These are phyloP conservation scores for Globisporangium spinosum DNA, from an alignment of 352 stramenopile species.

Conservation along the genomic window DNA sequence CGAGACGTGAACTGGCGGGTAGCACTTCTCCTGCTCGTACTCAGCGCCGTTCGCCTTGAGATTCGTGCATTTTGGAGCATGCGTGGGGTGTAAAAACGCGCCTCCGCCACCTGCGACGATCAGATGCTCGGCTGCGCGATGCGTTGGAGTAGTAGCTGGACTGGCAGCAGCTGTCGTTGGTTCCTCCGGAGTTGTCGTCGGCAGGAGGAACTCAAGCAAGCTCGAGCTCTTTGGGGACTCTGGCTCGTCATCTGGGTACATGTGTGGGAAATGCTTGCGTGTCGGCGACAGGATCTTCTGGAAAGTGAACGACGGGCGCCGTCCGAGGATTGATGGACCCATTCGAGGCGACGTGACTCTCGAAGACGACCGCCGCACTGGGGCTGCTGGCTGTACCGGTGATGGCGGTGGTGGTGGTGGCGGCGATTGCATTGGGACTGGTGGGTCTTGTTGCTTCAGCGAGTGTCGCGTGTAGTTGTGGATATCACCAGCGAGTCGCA, in stretches of 20 bases:
- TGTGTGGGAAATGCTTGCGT: constrained; percentile 78
- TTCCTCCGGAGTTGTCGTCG: not conserved
- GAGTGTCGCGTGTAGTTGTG: constrained; percentile 94
- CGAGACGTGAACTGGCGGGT: constrained; percentile 76
- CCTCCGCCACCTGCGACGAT: constrained; percentile 90
- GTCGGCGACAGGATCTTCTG: constrained; percentile 36
- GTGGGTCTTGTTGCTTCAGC: constrained; percentile 3
- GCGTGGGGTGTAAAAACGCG: constrained; percentile 88
- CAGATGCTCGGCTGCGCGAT: constrained; percentile 48
- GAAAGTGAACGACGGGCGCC: constrained; percentile 15
- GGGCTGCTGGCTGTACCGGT: not conserved
- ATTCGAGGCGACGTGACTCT: constrained; percentile 17
- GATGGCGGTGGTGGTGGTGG: not conserved
- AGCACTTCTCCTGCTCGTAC: constrained; percentile 82
- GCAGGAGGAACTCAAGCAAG: constrained; percentile 1
- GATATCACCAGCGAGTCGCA: constrained; percentile 89
- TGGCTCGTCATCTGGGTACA: constrained; percentile 37
- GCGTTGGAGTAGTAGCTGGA: not conserved
- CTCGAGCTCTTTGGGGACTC: not conserved
- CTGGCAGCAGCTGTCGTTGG: constrained; percentile 8
- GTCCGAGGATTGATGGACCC: constrained; percentile 12
- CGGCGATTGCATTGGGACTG: not conserved
- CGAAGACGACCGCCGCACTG: constrained; percentile 1
- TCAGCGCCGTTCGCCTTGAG: constrained; percentile 58
- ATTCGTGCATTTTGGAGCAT: constrained; percentile 53